Base-by-base conservation (phyloP, 2,329 filamentous ascomycete genomes). In the Aspergillus floridensis region DNA sequence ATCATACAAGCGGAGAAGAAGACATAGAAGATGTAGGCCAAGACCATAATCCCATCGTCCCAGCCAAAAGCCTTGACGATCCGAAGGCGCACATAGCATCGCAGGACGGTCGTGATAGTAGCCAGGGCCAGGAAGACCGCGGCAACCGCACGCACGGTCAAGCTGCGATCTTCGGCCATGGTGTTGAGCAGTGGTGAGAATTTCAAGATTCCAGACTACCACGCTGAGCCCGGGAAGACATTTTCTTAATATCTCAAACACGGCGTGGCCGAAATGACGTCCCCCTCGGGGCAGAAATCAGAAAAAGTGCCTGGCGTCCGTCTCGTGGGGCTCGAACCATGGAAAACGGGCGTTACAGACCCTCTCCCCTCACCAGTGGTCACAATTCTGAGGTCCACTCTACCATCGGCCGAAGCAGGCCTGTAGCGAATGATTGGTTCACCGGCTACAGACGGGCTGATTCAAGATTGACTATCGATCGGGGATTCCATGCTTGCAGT, bases 71-170 rank as follows among this genome's bases (percentile, higher is more conserved):
- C 74, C 53, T 72, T 75, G 14, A 80, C 76, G 16, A 80, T 57
- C 16, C 66, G 68, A 4, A 73, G 56, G 6, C 78, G 76, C 32
- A 79, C 77, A 65, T 78, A 79, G 22, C 75, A 70, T 55, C 78
- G 72, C 16, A 80, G 64, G 8, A 67, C 55, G 7, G 74, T 74
- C 16, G 76, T 70, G 8, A 75, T 49, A n/a, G 74, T 67, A 0
- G 78, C 76, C n/a, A 79, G 60, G 3, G 70, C 69, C 50, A 79
- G 68, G 57, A 80, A 78, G 12, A 74, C 70, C 10, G 72, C 71
- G 5, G 73, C 72, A 6, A 72, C 69, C 6, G 52, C 58, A 12
- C 59, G 49, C 21, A 67, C 58, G 21, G 59, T 58, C 14, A 57
- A 19, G 29, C 50, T 59, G 46, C 53, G 58, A 53, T 65, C 58